Conservation (phyloP, 352 stramenopile genomes). For the Globisporangium nodosum region DNA sequence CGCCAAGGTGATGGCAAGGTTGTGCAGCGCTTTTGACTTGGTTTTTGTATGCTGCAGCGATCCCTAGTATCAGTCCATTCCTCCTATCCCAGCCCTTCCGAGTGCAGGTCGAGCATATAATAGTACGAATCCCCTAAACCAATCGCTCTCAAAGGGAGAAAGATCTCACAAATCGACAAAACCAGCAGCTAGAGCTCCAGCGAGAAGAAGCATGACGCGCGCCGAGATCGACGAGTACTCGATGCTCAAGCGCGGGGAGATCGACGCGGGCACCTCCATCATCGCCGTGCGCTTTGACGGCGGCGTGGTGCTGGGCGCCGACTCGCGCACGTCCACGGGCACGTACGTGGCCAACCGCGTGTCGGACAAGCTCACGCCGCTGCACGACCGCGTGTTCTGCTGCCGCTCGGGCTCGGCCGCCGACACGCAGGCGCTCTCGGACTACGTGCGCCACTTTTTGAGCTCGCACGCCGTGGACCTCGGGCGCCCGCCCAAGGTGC, state of each 20-base stretch:
- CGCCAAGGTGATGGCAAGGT: no score
- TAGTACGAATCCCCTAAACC: no score
- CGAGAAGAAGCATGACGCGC: constrained; percentile 6
- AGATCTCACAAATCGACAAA: neutral
- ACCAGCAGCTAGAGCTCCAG: neutral
- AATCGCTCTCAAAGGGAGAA: neutral
- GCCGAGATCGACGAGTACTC: constrained; percentile 44
- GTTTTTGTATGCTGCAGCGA: no score
- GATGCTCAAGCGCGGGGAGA: constrained; percentile 87
- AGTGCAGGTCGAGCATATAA: no score
- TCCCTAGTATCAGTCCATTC: no score
- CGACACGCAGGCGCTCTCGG: constrained; percentile 93
- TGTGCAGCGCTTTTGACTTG: no score
- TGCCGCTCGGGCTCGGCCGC: constrained; percentile 96
- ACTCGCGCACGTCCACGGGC: constrained; percentile 91
- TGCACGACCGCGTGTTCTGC: constrained; percentile 97
- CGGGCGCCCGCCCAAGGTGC: constrained; percentile 92
- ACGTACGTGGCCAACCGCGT: constrained; percentile 98
- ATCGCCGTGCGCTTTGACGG: constrained; percentile 96
- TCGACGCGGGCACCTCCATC: constrained; percentile 97
- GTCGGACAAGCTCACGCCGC: constrained; percentile 96
- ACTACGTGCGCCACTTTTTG: constrained; percentile 83
- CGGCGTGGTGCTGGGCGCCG: constrained; percentile 96
- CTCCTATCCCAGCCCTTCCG: no score
- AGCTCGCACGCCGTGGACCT: constrained; percentile 75